These are phyloP conservation scores for Ormosia emarginata DNA, from an alignment of 306 rosid species.

Conservation along the genomic window DNA sequence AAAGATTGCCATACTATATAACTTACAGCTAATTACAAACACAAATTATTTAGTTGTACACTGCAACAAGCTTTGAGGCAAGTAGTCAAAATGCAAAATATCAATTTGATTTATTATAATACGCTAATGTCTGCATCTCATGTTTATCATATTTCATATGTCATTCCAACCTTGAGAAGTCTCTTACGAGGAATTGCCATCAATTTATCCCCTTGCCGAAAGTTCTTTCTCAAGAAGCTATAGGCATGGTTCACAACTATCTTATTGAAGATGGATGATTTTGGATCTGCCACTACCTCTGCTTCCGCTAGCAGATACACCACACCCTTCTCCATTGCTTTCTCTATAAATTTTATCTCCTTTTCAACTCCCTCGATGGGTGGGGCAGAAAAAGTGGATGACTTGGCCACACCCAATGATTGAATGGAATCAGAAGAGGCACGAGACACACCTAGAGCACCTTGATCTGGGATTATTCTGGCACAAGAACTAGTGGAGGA, in stretches of 20 bases:
- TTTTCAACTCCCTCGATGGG: constrained; percentile 24
- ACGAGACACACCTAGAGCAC: not conserved
- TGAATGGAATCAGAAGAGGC: not conserved
- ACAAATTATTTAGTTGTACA: not conserved
- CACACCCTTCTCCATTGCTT: constrained; percentile 47
- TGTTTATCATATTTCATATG: constrained; percentile 19
- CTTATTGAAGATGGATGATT: constrained; percentile 50
- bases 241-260: constrained; percentile 38
- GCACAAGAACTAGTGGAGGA: not conserved
- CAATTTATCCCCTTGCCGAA: constrained; percentile 38
- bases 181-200: constrained; percentile 39
- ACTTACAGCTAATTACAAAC: not conserved
- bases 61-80: no score
- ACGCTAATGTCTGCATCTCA: no score
- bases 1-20: not conserved
- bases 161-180: constrained; percentile 52
- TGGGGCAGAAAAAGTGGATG: not conserved
- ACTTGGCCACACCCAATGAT: not conserved
- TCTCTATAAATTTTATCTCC: constrained; percentile 42
- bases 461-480: not conserved
- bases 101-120: no score
- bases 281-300: constrained; percentile 46
- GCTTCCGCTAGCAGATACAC: constrained; percentile 55
- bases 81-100: not conserved
- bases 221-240: constrained; percentile 51